Percentiles rank a stretch among this genome's conserved stretches.
phyloP scores from a whole-genome alignment of 352 stramenopile species.

The Globisporangium parvum region DNA sequence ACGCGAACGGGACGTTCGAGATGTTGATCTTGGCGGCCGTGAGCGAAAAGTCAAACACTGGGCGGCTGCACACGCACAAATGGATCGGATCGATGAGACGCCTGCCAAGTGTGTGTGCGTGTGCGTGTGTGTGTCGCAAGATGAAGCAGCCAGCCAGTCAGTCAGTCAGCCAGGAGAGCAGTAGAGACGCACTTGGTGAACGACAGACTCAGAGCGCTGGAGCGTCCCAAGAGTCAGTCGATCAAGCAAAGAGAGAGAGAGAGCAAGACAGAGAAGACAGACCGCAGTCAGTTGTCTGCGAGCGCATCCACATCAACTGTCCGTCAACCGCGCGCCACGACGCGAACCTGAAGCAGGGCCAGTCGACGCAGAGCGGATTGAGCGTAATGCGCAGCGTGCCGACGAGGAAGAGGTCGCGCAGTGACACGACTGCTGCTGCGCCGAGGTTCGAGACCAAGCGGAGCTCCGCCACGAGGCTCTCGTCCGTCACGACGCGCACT shows the following conservation, averaged over 20 bases:
- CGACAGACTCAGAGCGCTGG: conserved; percentile 48
- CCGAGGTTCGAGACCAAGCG: conserved; percentile 62
- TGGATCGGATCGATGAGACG: too few relatives aligned
- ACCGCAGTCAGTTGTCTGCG: too few relatives aligned
- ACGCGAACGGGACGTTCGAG: conserved; percentile 73
- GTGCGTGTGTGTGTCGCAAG: too few relatives aligned
- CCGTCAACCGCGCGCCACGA: neutral
- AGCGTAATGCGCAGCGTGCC: conserved; percentile 71
- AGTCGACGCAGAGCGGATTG: conserved; percentile 51
- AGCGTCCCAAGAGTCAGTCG: neutral
- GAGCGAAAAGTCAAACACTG: conserved; percentile 70
- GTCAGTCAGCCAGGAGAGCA: neutral
- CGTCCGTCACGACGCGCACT: conserved; percentile 53
- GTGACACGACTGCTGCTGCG: conserved; percentile 43
- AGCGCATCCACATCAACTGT: too few relatives aligned
- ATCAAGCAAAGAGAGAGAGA: neutral
- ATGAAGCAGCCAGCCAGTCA: neutral
- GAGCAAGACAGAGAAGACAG: neutral
- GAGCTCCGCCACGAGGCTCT: conserved; percentile 53
- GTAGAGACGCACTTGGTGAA: conserved; percentile 50
- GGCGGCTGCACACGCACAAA: conserved; percentile 27
- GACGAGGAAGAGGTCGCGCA: conserved; percentile 64
- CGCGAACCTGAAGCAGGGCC: conserved; percentile 58
- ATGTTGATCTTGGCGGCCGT: conserved; percentile 83
- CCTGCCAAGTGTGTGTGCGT: too few relatives aligned